Evolutionary conservation across 345 rosid genomes (phyloP).

Genomic region (Orychophragmus violaceus): DNA sequence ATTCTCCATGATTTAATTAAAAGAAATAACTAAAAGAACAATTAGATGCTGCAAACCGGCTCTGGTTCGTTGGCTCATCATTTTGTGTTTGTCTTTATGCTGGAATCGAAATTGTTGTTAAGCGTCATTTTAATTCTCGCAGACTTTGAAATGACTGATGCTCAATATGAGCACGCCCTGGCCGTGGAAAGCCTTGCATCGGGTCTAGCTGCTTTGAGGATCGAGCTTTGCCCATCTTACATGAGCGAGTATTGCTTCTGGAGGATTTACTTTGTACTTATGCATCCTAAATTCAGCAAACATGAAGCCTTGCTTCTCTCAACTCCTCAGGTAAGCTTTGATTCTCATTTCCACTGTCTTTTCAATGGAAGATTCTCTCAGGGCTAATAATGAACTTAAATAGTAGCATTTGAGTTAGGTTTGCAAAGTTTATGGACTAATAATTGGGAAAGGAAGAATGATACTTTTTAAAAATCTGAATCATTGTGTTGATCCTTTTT

Average conservation of each 20-base stretch:
- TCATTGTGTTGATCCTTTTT: not conserved
- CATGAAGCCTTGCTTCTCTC: slow-evolving; percentile 72
- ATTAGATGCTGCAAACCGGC: too few species aligned
- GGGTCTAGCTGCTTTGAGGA: slow-evolving; percentile 67
- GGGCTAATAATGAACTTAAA: not conserved
- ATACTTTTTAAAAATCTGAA: not conserved
- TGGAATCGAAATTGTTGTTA: not conserved
- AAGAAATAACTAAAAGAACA: too few species aligned
- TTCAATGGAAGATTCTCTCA: not conserved
- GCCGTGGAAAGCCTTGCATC: slow-evolving; percentile 70
- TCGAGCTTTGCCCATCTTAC: slow-evolving; percentile 86
- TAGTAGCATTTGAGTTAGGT: not conserved
- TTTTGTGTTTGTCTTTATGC: not conserved
- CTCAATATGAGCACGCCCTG: slow-evolving; percentile 72
- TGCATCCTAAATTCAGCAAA: slow-evolving; percentile 81
- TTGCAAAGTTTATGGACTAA: not conserved
- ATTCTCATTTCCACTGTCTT: not conserved
- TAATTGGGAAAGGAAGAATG: not conserved
- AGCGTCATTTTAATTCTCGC: not conserved
- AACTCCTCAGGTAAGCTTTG: slow-evolving; percentile 65
- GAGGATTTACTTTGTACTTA: slow-evolving; percentile 95
- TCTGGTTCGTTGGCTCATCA: too few species aligned
- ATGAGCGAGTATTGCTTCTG: slow-evolving; percentile 90
- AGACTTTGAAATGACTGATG: slow-evolving; percentile 85
- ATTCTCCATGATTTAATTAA: too few species aligned